phyloP scores from a whole-genome alignment of 352 stramenopile species.

The Phytophthora foliorum region DNA sequence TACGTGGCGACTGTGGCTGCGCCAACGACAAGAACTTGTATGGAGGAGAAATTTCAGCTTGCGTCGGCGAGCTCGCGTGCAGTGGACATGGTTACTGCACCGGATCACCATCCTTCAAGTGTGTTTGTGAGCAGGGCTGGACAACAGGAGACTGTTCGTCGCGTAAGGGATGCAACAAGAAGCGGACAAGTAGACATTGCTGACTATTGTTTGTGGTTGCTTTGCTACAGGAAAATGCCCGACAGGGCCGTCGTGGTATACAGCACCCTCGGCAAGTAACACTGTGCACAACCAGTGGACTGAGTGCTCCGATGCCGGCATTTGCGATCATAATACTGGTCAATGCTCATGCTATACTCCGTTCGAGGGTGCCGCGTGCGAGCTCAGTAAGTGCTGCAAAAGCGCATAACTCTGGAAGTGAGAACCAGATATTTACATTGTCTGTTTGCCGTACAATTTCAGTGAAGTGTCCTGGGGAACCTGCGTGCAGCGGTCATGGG shows the following conservation, averaged over 20 bases:
- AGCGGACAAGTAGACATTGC: not conserved
- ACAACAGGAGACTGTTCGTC: constrained; percentile 68
- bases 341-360: constrained; percentile 71
- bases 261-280: constrained; percentile 49
- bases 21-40: constrained; percentile 86
- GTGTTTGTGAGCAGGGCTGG: constrained; percentile 73
- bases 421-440: not conserved
- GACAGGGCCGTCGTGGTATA: constrained; percentile 72
- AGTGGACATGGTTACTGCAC: constrained; percentile 80
- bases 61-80: constrained; percentile 73
- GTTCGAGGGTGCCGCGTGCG: constrained; percentile 68
- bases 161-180: constrained; percentile 37
- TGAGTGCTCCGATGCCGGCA: constrained; percentile 69
- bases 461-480: constrained; percentile 74
- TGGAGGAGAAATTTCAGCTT: constrained; percentile 64
- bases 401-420: not conserved
- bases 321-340: constrained; percentile 61
- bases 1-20: constrained; percentile 93
- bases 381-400: constrained; percentile 48
- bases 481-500: constrained; percentile 74
- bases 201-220: constrained; percentile 6
- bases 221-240: constrained; percentile 63
- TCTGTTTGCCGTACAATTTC: constrained; percentile 1
- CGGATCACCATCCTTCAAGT: constrained; percentile 62
- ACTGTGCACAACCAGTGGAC: constrained; percentile 61